These are phyloP conservation scores for Tritrichomonas musculus DNA, from an alignment of 208 protist genomes.

Conservation along the genomic window DNA sequence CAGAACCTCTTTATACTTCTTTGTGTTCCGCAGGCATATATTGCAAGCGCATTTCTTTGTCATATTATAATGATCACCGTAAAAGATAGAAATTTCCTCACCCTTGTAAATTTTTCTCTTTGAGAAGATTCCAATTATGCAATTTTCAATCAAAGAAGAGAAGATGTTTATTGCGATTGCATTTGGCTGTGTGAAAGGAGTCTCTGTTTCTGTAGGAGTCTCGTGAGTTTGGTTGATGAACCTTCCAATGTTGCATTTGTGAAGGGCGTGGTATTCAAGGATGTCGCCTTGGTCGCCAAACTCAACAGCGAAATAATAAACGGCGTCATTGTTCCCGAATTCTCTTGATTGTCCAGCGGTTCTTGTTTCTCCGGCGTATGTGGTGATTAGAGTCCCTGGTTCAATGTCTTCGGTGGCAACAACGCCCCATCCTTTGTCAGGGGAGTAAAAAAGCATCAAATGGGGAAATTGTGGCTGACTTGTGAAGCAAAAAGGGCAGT, in stretches of 20 bases:
- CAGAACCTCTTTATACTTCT: too few species aligned
- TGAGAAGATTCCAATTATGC: neutral
- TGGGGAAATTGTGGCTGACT: neutral
- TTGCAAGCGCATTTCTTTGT: neutral
- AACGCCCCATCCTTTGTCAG: neutral
- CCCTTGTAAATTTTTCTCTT: neutral
- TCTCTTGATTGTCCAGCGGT: neutral
- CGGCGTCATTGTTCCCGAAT: neutral
- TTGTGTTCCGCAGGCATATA: neutral
- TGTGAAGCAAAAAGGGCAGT: neutral
- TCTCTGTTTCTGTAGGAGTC: neutral
- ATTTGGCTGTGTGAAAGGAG: neutral
- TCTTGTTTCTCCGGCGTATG: neutral
- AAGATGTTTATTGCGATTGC: neutral
- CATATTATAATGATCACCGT: neutral
- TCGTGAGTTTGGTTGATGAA: neutral
- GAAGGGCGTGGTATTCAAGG: neutral
- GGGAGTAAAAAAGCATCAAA: neutral
- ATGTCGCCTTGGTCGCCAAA: neutral
- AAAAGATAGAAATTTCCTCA: neutral
- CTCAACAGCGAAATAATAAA: neutral
- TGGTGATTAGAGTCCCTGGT: neutral
- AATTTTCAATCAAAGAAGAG: neutral
- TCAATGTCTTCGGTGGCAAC: neutral
- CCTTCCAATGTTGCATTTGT: neutral